Base-by-base conservation (phyloP, 2,329 filamentous ascomycete species). In the Scedosporium minutisporum region DNA sequence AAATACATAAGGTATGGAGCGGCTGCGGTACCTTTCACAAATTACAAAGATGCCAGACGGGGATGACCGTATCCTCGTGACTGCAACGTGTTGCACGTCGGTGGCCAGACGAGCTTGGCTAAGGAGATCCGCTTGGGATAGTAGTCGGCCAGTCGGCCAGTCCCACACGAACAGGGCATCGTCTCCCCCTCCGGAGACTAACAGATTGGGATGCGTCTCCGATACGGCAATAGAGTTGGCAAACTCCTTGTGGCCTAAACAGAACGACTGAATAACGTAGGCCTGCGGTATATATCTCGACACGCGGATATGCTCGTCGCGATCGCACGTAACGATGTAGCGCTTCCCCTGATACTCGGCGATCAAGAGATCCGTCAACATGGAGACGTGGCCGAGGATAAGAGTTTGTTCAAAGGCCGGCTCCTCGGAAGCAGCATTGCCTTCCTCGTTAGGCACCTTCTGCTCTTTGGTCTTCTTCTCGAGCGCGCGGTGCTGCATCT, bases 331-430 rank as follows among this genome's bases (percentile, higher is more conserved):
- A 67, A 86, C 66, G 70, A 86, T 82, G 67, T 84, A 84, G 16
- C 73, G 73, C 29, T 73, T 72, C 25, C 68, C 73, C 64, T 67
- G 76, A 65, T 66, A 79, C 71, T 70, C 77, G 4, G 29, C 60
- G 51, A 85, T 78, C 2, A 79, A 74, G 60, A 97, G 73, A 69
- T 91, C 87, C 1, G 93, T 97, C 59, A 99, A 84, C 85, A 97
- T 90, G 0, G 93, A 97, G 14, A 99, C 95, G 75, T 99, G 95
- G 12, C 95, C 95, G 0, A 99, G 84, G 6, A 97, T 79, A 0
- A 96, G 79, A 44, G 87, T 84, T 68, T 91, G 85, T 68, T 91
- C 87, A 71, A 96, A 96, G 27, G 78, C 68, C 12, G 79, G 74
- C 44, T 71, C 73, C 29, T 77, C 75, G 14, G 70, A 62, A 33